Conservation (phyloP, 495 filamentous ascomycete genomes). For the Neurospora sp. region DNA sequence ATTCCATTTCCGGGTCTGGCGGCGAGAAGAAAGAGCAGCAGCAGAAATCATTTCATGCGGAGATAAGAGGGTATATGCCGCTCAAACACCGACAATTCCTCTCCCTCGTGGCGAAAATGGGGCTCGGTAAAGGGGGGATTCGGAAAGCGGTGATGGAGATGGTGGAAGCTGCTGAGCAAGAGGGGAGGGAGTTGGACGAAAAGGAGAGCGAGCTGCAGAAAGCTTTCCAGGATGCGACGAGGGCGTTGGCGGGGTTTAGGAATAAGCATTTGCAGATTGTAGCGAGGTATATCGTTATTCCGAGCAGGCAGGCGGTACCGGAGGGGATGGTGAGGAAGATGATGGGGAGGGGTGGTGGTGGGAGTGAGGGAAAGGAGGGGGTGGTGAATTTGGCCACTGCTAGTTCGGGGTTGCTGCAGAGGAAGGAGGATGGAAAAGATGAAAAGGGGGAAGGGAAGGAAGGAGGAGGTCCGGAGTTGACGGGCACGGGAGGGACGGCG, state of each 20-base stretch:
- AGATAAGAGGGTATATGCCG: conserved; percentile 92
- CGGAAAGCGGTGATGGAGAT: conserved; percentile 6
- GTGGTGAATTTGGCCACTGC: conserved; percentile 55
- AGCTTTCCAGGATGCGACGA: conserved; percentile 72
- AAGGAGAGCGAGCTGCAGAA: conserved; percentile 49
- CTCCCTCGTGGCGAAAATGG: conserved; percentile 54
- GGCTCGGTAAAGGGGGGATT: conserved; percentile 5
- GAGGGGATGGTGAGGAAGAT: background rate
- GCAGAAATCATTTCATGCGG: conserved; percentile 75
- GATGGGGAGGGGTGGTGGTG: background rate
- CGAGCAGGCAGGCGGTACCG: conserved; percentile 24
- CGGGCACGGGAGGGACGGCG: conserved; percentile 82
- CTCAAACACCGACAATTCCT: conserved; percentile 74
- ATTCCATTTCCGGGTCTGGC: conserved; percentile 42
- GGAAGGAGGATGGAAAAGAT: background rate
- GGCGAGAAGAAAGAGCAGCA: conserved; percentile 53
- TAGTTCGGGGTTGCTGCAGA: conserved; percentile 25
- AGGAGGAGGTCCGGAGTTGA: conserved; percentile 43
- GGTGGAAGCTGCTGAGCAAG: conserved; percentile 5
- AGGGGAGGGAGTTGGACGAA: conserved; percentile 50
- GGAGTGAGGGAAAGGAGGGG: background rate
- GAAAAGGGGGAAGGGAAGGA: too few relatives aligned
- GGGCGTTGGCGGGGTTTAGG: conserved; percentile 70
- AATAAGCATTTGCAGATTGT: conserved; percentile 91
- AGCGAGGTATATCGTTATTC: conserved; percentile 82